Evolutionary conservation across 1,284 basidiomycete species (phyloP).

Genomic region (Omphalotus olearius): DNA sequence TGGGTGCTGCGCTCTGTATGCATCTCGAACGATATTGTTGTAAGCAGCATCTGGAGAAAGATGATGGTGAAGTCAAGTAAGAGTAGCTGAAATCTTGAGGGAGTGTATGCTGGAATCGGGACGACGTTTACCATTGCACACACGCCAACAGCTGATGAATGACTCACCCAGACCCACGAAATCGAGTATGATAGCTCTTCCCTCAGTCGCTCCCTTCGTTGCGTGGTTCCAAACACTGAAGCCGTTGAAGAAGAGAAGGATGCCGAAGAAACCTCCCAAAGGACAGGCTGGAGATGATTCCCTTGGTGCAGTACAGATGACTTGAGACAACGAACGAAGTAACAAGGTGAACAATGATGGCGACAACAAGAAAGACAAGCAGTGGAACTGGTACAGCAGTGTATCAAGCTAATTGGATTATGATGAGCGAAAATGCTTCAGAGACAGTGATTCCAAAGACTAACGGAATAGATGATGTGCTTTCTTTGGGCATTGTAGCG

Average conservation of each 20-base stretch:
- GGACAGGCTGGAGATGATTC: slow-evolving; percentile 58
- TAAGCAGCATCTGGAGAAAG: slow-evolving; percentile 57
- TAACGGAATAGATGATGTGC: slow-evolving; percentile 69
- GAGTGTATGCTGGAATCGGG: slow-evolving; percentile 42
- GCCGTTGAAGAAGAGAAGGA: slow-evolving; percentile 54
- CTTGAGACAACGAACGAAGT: slow-evolving; percentile 53
- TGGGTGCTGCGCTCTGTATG: slow-evolving; percentile 29
- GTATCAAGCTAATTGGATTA: slow-evolving; percentile 50
- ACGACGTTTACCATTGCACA: not conserved
- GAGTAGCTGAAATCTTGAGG: slow-evolving; percentile 60
- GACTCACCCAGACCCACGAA: slow-evolving; percentile 69
- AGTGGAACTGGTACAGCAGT: slow-evolving; percentile 67
- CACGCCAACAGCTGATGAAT: not conserved
- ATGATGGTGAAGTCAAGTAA: slow-evolving; percentile 64
- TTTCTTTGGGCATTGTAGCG: slow-evolving; percentile 70
- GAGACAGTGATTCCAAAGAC: slow-evolving; percentile 23
- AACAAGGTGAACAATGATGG: slow-evolving; percentile 58
- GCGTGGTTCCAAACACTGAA: slow-evolving; percentile 60
- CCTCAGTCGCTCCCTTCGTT: slow-evolving; percentile 43
- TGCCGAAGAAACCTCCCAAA: slow-evolving; percentile 58
- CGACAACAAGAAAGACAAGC: slow-evolving; percentile 70
- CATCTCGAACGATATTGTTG: slow-evolving; percentile 64
- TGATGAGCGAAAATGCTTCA: not conserved
- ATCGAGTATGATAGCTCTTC: slow-evolving; percentile 62
- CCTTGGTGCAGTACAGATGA: slow-evolving; percentile 59